Conservation (phyloP, 2,329 filamentous ascomycete genomes). For the Aspergillus udagawae region DNA sequence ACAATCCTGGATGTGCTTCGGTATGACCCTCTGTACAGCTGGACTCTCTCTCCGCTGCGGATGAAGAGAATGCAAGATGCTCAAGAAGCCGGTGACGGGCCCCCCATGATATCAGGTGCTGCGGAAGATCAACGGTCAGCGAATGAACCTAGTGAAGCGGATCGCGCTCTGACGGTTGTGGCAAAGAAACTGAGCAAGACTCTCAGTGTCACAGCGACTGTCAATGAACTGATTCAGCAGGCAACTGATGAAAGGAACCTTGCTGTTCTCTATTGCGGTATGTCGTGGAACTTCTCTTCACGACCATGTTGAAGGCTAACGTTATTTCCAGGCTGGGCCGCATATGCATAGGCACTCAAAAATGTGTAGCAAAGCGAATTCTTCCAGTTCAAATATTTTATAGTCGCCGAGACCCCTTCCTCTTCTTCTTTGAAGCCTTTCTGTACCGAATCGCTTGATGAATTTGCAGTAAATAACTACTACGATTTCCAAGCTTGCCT, state of each 20-base stretch:
- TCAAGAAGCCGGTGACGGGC: constrained; percentile 41
- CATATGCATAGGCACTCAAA: constrained; percentile 38
- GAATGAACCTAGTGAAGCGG: constrained; percentile 72
- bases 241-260: constrained; percentile 90
- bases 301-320: background rate
- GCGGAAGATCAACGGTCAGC: constrained; percentile 34
- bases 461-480: no score
- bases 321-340: constrained; percentile 45
- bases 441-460: background rate
- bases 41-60: constrained; percentile 75
- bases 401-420: background rate
- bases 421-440: background rate
- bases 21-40: constrained; percentile 96
- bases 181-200: constrained; percentile 94
- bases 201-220: constrained; percentile 87
- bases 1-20: constrained; percentile 94
- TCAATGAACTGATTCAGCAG: constrained; percentile 95
- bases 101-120: constrained; percentile 29
- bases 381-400: background rate
- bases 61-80: constrained; percentile 63
- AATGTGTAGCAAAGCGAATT: no score
- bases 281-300: constrained; percentile 23
- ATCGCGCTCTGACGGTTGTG: constrained; percentile 86
- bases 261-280: constrained; percentile 81
- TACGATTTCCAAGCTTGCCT: no score